A percentile compares a stretch with the other conserved stretches of the same genome.
These are phyloP conservation scores for Mycena rosella DNA, from an alignment of 768 basidiomycete species.

Conservation along the genomic window DNA sequence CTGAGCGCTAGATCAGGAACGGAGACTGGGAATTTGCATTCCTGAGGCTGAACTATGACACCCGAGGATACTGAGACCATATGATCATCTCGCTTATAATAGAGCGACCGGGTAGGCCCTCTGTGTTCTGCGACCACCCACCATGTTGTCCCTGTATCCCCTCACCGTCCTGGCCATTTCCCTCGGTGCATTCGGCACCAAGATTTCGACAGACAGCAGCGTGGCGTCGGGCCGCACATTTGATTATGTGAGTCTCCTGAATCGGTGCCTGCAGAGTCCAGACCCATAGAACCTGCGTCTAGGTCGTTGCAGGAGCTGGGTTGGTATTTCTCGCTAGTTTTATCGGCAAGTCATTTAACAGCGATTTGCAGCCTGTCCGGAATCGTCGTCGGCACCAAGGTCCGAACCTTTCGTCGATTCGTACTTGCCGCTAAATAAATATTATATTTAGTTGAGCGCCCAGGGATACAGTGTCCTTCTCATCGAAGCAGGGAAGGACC, in stretches of 20 bases:
- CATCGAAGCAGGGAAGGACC: slow-evolving; percentile 34
- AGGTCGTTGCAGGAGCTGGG: slow-evolving; percentile 34
- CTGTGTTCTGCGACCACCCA: background rate
- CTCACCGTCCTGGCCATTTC: slow-evolving; percentile 8
- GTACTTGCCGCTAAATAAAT: too few species aligned
- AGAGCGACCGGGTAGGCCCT: too few species aligned
- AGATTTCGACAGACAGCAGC: slow-evolving; percentile 18
- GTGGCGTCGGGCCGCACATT: slow-evolving; percentile 26
- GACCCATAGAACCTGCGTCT: background rate
- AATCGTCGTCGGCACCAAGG: slow-evolving; percentile 34
- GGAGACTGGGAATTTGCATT: too few species aligned
- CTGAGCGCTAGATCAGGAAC: too few species aligned
- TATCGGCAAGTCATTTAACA: background rate
- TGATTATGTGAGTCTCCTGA: slow-evolving; percentile 27
- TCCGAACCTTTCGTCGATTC: background rate
- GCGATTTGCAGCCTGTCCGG: slow-evolving; percentile 14
- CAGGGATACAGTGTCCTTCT: slow-evolving; percentile 30
- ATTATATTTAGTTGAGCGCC: slow-evolving; percentile 21
- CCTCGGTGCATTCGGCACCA: slow-evolving; percentile 12
- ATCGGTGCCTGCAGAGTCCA: background rate
- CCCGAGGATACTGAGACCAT: too few species aligned
- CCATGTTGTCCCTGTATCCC: slow-evolving; percentile 11
- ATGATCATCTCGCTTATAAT: too few species aligned
- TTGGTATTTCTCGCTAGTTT: background rate
- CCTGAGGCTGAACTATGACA: too few species aligned